A percentile compares a stretch with the other conserved stretches of the same genome.
phyloP scores from a whole-genome alignment of 208 protist species.

The Acanthamoeba castellanii region DNA sequence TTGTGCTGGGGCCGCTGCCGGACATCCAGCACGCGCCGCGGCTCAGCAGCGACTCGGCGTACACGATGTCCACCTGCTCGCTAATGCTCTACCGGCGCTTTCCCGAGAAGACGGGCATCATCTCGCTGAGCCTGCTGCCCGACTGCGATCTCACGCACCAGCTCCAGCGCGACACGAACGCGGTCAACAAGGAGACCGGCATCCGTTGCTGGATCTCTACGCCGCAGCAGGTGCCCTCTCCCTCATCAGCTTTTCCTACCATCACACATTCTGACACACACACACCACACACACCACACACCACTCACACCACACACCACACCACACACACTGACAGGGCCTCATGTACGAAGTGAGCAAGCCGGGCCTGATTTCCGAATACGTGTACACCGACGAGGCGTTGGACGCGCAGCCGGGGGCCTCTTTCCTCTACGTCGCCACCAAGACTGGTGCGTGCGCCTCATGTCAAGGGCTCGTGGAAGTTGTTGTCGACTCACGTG shows the following conservation, averaged over 20 bases:
- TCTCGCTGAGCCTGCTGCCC: constrained; percentile 44
- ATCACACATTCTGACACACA: too few relatives aligned
- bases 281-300: too few relatives aligned
- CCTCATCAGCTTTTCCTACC: background rate
- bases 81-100: constrained; percentile 45
- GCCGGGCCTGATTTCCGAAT: constrained; percentile 35
- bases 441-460: background rate
- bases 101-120: constrained; percentile 30
- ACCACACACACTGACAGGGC: background rate
- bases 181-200: constrained; percentile 6
- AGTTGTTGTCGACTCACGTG: background rate
- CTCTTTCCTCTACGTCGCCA: constrained; percentile 41
- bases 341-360: constrained; percentile 41
- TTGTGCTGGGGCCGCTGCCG: constrained; percentile 36
- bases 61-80: background rate
- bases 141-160: constrained; percentile 43
- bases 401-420: constrained; percentile 15
- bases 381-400: constrained; percentile 15
- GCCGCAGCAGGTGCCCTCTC: background rate
- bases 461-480: background rate
- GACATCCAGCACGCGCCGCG: constrained; percentile 48
- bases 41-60: constrained; percentile 44
- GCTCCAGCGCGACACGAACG: background rate
- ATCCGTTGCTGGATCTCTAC: constrained; percentile 58
- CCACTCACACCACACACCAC: too few relatives aligned